These are phyloP conservation scores for Curvularia verruculosa DNA, from an alignment of 2,329 filamentous ascomycete genomes.

Conservation along the genomic window DNA sequence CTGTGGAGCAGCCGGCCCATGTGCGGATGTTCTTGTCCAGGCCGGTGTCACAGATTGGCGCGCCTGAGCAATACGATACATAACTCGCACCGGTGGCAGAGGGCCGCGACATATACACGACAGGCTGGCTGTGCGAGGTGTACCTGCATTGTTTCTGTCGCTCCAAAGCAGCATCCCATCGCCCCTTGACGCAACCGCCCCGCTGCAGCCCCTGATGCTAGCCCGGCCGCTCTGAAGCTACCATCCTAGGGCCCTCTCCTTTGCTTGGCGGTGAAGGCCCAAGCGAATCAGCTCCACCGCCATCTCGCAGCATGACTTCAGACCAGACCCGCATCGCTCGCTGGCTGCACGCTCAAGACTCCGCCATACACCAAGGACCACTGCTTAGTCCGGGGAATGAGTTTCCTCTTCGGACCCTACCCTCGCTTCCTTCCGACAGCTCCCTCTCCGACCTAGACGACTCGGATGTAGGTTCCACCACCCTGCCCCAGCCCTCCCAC, in stretches of 20 bases:
- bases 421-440: slow-evolving; percentile 41
- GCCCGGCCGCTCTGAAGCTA: slow-evolving; percentile 10
- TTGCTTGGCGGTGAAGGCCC: slow-evolving; percentile 15
- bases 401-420: slow-evolving; percentile 45
- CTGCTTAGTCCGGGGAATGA: slow-evolving; percentile 45
- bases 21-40: slow-evolving; percentile 1
- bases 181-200: slow-evolving; percentile 19
- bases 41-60: slow-evolving; percentile 17
- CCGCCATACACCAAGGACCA: slow-evolving; percentile 33
- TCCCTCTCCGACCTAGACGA: slow-evolving; percentile 31
- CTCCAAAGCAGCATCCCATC: slow-evolving; percentile 17
- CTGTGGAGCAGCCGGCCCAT: slow-evolving; percentile 6
- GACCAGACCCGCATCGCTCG: slow-evolving; percentile 36
- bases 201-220: slow-evolving; percentile 28
- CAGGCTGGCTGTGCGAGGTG: not conserved
- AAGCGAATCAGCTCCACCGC: slow-evolving; percentile 25
- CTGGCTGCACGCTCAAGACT: slow-evolving; percentile 40
- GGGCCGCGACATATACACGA: not conserved
- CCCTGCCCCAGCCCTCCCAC: slow-evolving; percentile 22
- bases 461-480: slow-evolving; percentile 25
- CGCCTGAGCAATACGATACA: slow-evolving; percentile 14
- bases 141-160: slow-evolving; percentile 23
- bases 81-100: slow-evolving; percentile 8
- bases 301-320: slow-evolving; percentile 24
- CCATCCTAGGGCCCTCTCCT: slow-evolving; percentile 14